Evolutionary conservation across 73 alveolate genomes (phyloP).

Genomic region (Paramecium sexaurelia): DNA sequence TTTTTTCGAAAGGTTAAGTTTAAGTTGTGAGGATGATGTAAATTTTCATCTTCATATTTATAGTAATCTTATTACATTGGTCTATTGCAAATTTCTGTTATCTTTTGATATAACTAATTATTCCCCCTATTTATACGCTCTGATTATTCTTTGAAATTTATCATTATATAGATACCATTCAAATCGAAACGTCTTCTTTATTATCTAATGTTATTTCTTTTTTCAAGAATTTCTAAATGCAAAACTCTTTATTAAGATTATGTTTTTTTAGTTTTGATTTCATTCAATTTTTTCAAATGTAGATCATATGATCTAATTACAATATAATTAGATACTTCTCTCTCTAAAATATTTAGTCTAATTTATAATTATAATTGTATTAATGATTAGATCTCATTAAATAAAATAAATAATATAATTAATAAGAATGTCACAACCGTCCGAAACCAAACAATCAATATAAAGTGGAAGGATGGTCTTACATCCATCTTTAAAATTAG

Average conservation of each 20-base stretch:
- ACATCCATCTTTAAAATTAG: conserved; percentile 39
- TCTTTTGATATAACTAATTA: background rate
- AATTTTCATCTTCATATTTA: conserved; percentile 32
- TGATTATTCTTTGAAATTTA: background rate
- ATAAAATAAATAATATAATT: conserved; percentile 20
- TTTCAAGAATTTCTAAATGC: conserved; percentile 7
- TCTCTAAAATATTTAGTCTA: conserved; percentile 37
- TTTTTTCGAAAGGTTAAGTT: conserved; percentile 24
- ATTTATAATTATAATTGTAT: conserved; percentile 53
- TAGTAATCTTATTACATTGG: conserved; percentile 19
- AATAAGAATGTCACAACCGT: conserved; percentile 59
- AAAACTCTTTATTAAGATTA: background rate
- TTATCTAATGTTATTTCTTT: conserved; percentile 3
- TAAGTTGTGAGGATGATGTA: conserved; percentile 37
- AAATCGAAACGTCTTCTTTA: conserved; percentile 40
- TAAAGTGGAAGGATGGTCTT: conserved; percentile 50
- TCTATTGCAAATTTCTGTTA: conserved; percentile 37
- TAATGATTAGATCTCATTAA: conserved; percentile 35
- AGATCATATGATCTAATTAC: conserved; percentile 32
- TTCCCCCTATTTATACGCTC: conserved; percentile 1
- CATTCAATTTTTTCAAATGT: background rate
- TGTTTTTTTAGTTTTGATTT: background rate
- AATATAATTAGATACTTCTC: conserved; percentile 3
- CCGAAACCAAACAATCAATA: background rate
- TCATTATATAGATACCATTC: background rate